A percentile compares a stretch with the other conserved stretches of the same genome.
Conservation (phyloP, 306 rosid genomes). For the Cicer arietinum region DNA sequence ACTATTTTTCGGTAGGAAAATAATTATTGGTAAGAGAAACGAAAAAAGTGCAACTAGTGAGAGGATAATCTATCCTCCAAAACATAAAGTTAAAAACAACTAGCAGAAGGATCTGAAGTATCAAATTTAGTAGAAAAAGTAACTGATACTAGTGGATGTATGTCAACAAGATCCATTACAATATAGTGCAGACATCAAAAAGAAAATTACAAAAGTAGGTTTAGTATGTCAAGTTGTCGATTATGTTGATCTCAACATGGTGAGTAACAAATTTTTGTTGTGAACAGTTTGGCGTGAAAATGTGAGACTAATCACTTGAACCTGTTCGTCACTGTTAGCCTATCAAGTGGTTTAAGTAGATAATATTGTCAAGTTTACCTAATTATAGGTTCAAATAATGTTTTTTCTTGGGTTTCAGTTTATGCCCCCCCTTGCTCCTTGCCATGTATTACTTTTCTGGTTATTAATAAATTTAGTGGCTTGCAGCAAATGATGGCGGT, state of each 20-base stretch:
- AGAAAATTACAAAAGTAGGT: not conserved
- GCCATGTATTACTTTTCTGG: too few species aligned
- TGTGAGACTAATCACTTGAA: not conserved
- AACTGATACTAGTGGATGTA: slow-evolving; percentile 3
- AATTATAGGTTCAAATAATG: too few species aligned
- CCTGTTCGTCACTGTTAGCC: too few species aligned
- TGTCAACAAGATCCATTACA: slow-evolving; percentile 1
- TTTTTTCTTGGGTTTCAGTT: too few species aligned
- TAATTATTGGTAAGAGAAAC: slow-evolving; percentile 14
- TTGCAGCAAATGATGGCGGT: too few species aligned
- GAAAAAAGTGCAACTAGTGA: slow-evolving; percentile 9
- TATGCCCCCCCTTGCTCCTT: too few species aligned
- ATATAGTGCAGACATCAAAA: not conserved
- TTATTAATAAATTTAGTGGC: too few species aligned
- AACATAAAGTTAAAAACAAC: too few species aligned
- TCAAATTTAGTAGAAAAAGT: not conserved
- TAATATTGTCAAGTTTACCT: too few species aligned
- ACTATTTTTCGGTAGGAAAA: not conserved
- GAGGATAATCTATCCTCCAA: slow-evolving; percentile 18
- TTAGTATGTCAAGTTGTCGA: not conserved
- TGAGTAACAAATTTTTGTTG: not conserved
- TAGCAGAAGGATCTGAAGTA: too few species aligned
- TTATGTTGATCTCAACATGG: not conserved
- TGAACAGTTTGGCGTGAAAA: not conserved
- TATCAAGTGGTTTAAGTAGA: too few species aligned